Evolutionary conservation across 176 grass and related monocot genomes (phyloP), one percentile per base, ranked within the genome.

Genomic region (sorghum (Sorghum bicolor)): DNA sequence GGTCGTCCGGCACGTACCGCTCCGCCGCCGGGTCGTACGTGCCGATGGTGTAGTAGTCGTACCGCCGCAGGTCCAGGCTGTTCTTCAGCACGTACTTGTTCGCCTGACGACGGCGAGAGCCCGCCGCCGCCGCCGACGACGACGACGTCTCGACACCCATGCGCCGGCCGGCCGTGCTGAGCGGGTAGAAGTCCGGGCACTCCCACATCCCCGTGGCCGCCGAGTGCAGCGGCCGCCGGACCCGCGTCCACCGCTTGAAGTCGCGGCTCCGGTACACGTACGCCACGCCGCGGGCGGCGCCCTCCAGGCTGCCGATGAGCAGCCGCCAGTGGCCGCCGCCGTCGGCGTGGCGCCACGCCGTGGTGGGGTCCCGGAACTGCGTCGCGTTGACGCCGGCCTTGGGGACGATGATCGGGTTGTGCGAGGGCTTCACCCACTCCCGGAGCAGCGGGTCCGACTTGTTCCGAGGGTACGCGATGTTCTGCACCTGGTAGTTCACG

Each of bases 151-250:
- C 92, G 5, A 98, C 29, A 19, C 94, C 94, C 5, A 19, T 5
- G 12, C 40, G 67, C 2, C 78, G 44, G 3, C 65, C 86, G 25
- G 71, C 72, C 20, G 10, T 72, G 2, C 33, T 76, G 17, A 91
- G 90, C 11, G 92, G 92, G 75, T 86, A 97, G 74, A 97, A 93
- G 48, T 97, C 95, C 2, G 88, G 92, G 70, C 95, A 97, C 81
- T 97, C 95, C 95, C 88, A 97, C 95, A 94, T 94, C 4, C 95
- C 92, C 0, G 92, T 91, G 3, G n/a, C 29, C 30, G 81, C 77
- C 34, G 92, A 88, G 81, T 94, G 88, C 83, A 97, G 67, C 69
- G 95, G 82, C 81, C 75, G 82, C 71, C 65, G 63, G 33, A 70
- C 88, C 62, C 90, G 87, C 3, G 78, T 50, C 95, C 95, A 97